phyloP scores from a whole-genome alignment of 2,329 filamentous ascomycete species.

The Calonectria hongkongensis region DNA sequence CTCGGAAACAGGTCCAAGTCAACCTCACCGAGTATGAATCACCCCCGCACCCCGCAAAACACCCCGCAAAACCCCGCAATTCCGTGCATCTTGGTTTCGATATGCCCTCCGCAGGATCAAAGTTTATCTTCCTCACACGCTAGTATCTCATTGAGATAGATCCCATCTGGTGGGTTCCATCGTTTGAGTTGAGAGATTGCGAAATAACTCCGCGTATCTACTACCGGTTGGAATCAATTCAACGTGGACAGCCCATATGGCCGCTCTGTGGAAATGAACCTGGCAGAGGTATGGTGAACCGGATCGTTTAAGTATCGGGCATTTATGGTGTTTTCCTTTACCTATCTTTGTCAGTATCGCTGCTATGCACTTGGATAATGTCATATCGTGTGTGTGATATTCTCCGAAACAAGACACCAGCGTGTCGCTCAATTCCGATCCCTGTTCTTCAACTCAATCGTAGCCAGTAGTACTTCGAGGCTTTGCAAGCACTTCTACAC shows the following conservation, averaged over 20 bases:
- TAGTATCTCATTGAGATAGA: too few relatives aligned
- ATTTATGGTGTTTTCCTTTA: too few relatives aligned
- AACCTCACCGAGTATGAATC: not conserved
- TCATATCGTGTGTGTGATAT: not conserved
- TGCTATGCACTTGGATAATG: too few relatives aligned
- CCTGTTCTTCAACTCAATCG: not conserved
- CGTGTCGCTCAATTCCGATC: not conserved
- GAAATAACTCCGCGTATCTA: too few relatives aligned
- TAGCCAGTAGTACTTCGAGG: not conserved
- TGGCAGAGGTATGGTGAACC: too few relatives aligned
- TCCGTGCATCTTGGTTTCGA: not conserved
- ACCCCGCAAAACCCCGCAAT: constrained; percentile 2
- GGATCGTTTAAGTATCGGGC: too few relatives aligned
- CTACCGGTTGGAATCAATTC: too few relatives aligned
- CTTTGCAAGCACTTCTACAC: not conserved
- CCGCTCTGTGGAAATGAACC: too few relatives aligned
- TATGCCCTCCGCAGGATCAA: not conserved
- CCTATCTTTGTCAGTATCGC: too few relatives aligned
- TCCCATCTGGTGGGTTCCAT: too few relatives aligned
- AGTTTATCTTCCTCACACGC: not conserved
- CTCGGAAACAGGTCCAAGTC: not conserved
- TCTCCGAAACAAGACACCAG: not conserved
- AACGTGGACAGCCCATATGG: too few relatives aligned
- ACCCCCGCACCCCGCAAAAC: not conserved
- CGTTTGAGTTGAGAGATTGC: too few relatives aligned